Evolutionary conservation across 2,329 filamentous ascomycete species (phyloP).

Genomic region (Pseudohalonectria lignicola): DNA sequence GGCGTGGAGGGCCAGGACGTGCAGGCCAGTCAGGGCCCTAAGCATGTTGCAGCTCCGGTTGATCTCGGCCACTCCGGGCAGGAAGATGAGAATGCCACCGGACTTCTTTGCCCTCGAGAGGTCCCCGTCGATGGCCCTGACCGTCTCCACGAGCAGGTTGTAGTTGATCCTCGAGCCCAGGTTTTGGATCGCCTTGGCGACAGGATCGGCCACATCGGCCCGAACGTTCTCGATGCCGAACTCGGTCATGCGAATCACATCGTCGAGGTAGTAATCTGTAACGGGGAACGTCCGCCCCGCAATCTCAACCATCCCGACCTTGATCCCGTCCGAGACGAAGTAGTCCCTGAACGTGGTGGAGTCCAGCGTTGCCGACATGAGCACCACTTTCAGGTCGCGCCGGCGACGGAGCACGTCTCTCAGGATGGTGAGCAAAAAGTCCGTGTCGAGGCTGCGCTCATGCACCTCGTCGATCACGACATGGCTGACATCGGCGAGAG

Average conservation of each 20-base stretch:
- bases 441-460: constrained; percentile 87
- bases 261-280: constrained; percentile 80
- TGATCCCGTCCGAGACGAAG: constrained; percentile 56
- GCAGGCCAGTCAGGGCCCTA: constrained; percentile 45
- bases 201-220: constrained; percentile 35
- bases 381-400: constrained; percentile 74
- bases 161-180: constrained; percentile 86
- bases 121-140: constrained; percentile 70
- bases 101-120: constrained; percentile 53
- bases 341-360: constrained; percentile 76
- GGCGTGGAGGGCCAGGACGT: constrained; percentile 83
- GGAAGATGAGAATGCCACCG: constrained; percentile 89
- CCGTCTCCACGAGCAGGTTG: constrained; percentile 68
- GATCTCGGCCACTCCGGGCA: constrained; percentile 88
- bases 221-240: constrained; percentile 39
- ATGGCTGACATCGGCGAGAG: constrained; percentile 83
- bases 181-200: constrained; percentile 61
- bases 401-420: constrained; percentile 69
- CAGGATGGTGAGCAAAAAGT: constrained; percentile 82
- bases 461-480: constrained; percentile 96
- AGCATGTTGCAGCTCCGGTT: constrained; percentile 65
- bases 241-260: constrained; percentile 69
- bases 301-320: constrained; percentile 76
- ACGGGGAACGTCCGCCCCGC: constrained; percentile 84
- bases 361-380: constrained; percentile 96